Percentiles rank a stretch among this genome's conserved stretches.
Conservation (phyloP, 768 basidiomycete species). For the Naganishia friedmannii region DNA sequence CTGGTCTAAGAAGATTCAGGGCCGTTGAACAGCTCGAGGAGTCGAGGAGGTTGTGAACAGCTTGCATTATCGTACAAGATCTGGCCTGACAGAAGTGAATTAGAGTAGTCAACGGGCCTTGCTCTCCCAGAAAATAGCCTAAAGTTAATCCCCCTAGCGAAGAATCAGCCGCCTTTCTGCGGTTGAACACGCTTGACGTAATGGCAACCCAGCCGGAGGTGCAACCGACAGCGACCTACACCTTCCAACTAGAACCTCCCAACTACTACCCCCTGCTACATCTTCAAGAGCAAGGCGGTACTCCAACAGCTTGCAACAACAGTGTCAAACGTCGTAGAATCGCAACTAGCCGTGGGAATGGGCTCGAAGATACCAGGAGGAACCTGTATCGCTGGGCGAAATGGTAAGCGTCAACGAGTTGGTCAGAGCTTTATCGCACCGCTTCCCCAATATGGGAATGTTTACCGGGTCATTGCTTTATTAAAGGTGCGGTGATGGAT, state of each 20-base stretch:
- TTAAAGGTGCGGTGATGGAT: constrained; percentile 74
- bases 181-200: background rate
- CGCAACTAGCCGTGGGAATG: background rate
- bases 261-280: background rate
- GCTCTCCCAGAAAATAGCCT: background rate
- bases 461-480: background rate
- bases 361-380: background rate
- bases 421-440: background rate
- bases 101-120: too few relatives aligned
- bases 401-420: background rate
- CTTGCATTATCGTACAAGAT: too few relatives aligned
- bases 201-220: background rate
- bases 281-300: background rate
- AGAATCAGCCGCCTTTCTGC: too few relatives aligned
- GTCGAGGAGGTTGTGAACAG: too few relatives aligned
- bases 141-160: background rate
- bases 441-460: background rate
- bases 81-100: too few relatives aligned
- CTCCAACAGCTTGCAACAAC: background rate
- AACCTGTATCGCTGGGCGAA: constrained; percentile 21
- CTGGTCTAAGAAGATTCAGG: too few relatives aligned
- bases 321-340: constrained; percentile 3
- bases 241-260: background rate
- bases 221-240: background rate
- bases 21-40: too few relatives aligned